Evolutionary conservation across 805 yeast genomes (phyloP), one percentile per base, ranked within the genome.

Genomic region (Ogataea trehaloabstinens): DNA sequence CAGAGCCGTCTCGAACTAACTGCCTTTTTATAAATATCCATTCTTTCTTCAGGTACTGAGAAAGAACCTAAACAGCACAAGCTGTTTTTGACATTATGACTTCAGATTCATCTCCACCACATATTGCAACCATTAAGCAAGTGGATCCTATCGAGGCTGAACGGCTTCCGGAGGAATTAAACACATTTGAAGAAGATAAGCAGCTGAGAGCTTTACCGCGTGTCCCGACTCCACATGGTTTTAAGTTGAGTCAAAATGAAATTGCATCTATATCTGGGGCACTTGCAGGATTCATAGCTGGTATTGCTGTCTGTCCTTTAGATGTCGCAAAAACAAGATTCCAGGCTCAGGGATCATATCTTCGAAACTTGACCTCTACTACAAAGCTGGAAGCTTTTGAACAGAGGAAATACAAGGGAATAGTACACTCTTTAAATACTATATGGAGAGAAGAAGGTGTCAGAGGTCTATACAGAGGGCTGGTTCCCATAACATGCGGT

Each of bases 261-360:
- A 71, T 88, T 24, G 79, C 85, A 11, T 93, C 98, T 5, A 52
- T 85, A 0, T 76, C 95, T 2, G 99, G 99, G 0, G 97, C 97
- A 1, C 62, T 88, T n/a, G 87, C 97, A 1, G 99, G 99, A 2
- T 84, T 93, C 49, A 56, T 86, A 6, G 81, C 97, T 0, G 98
- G 98, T 0, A 74, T 90, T 2, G 71, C 78, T 2, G 99, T 93
- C 5, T 93, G 98, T 62, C 99, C 99, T 0, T 66, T 93, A 24
- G 99, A 93, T 58, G 99, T 93, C 34, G 91, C 93, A 11, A 93
- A 93, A 62, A 93, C 99, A 4, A 68, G 95, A 51, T 71, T 90
- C 31, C 99, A 91, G 64, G 97, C 97, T 1, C 95, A 87, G 58
- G 95, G 96, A 6, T 76, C 70, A 37, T 61, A 48, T 31, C 45